Evolutionary conservation across 2,329 filamentous ascomycete species (phyloP), one percentile per base, ranked within the genome.

Genomic region (Bipolaris gigantea): DNA sequence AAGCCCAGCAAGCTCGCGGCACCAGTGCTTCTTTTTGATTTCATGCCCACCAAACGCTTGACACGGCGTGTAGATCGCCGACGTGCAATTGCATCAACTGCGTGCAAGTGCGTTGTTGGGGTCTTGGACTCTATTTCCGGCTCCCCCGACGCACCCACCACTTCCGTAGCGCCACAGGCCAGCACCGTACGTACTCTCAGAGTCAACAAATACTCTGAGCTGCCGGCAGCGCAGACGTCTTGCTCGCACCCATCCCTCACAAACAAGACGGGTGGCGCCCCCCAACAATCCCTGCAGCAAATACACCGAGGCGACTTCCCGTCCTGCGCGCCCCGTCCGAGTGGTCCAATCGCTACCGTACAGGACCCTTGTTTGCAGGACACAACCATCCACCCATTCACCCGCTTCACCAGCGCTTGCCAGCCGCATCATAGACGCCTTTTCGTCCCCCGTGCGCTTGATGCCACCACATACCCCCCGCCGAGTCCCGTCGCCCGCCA

Each of bases 381-480:
- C 55, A 64, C 63, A 60, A 59, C 41, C 56, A 56, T 61, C 39
- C 57, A 57, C 45, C 48, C 53, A 42, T 30, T 25, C 48, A 57
- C 59, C 48, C 56, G 67, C 62, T 59, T 60, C 59, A 59, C 59
- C 40, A 32, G 52, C 36, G 19, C 27, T 16, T 16, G 34, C 42
- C 40, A 46, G 39, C 52, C 13, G 21, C 13, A 57, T 55, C 63
- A 73, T 72, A 65, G 56, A 62, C 38, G 58, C 58, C 51, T 58
- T 73, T 38, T 61, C 65, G 21, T 70, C 67, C 45, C 67, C 69
- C 15, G 59, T 67, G 53, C 70, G 66, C 41, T 63, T 73, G 53
- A 59, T 66, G 16, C 68, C 68, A 50, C 65, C 71, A 34, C 50
- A 67, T 50, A 71, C 68, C n/a, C 69, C 70, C 15, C 64, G 60